Base-by-base conservation (phyloP, 495 filamentous ascomycete species). In the Neurospora africana region DNA sequence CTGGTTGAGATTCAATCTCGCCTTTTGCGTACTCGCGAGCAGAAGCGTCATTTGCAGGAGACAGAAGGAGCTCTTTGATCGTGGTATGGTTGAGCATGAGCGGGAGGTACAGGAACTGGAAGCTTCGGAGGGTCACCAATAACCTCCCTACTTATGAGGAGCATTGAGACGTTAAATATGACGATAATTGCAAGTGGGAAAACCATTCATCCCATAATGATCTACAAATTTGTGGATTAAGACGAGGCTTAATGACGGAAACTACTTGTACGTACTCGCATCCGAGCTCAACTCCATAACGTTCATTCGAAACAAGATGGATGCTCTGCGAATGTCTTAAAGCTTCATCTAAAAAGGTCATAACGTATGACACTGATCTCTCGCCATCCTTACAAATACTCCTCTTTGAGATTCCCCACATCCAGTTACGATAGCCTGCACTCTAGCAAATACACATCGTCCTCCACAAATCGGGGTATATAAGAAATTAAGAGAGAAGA, bases 301-400 rank as follows among this genome's bases (percentile, higher is more conserved):
- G 15, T 19, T 13, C 15, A 61, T 15, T 61, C 19, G 23, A 27
- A 33, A 23, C 2, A 33, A 65, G 15, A 19, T 17, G 37, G 68
- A 73, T 72, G 69, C 75, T 73, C 65, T 27, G 21, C 70, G 68
- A 72, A 69, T 70, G 27, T 76, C 43, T 70, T 17, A 39, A 72
- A 75, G 71, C 71, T 70, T 75, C 47, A 68, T 73, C 68, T 65
- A 58, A 44, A 40, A 75, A 65, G 53, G 53, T 65, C 53, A 33
- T 65, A 65, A 65, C 53, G 53, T 65, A 27, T 65, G 53, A 27
- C 33, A 65, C 5, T 65, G 53, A 47, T 68, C 68, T 75, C 30
- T 58, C 44, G 37, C 8, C 38, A 68, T 15, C 70, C 39, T 17
- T n/a, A 68, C 67, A 43, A 40, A 69, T 70, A 11, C 44, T 67